Evolutionary conservation across 345 rosid genomes (phyloP).

Genomic region (Gossypium stocksii): DNA sequence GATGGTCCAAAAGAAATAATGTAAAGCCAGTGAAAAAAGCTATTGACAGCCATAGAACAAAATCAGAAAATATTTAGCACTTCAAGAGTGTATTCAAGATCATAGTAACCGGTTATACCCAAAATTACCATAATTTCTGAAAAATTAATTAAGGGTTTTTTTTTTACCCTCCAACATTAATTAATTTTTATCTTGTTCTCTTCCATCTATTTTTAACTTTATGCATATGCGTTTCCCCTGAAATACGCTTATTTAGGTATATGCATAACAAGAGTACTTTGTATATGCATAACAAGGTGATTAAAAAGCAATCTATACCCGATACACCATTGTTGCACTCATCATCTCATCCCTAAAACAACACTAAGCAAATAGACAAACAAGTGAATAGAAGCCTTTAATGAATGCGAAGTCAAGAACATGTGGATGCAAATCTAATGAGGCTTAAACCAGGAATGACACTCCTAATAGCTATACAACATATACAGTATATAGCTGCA

Average conservation of each 20-base stretch:
- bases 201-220: neutral
- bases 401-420: neutral
- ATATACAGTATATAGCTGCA: neutral
- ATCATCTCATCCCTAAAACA: neutral
- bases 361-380: neutral
- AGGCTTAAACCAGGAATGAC: neutral
- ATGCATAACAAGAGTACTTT: neutral
- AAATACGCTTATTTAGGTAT: too few relatives aligned
- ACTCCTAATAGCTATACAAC: neutral
- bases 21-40: neutral
- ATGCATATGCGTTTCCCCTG: neutral
- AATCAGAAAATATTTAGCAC: neutral
- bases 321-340: neutral
- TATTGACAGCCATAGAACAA: neutral
- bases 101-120: neutral
- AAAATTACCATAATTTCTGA: neutral
- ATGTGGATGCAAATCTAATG: neutral
- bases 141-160: neutral
- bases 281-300: neutral
- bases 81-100: neutral
- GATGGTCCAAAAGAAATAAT: conserved; percentile 8
- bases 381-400: neutral
- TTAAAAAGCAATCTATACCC: neutral
- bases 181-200: neutral
- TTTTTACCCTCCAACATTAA: neutral